phyloP scores from a whole-genome alignment of 176 grass and related monocot genomes.

The Dendrocalamus sinicus region DNA sequence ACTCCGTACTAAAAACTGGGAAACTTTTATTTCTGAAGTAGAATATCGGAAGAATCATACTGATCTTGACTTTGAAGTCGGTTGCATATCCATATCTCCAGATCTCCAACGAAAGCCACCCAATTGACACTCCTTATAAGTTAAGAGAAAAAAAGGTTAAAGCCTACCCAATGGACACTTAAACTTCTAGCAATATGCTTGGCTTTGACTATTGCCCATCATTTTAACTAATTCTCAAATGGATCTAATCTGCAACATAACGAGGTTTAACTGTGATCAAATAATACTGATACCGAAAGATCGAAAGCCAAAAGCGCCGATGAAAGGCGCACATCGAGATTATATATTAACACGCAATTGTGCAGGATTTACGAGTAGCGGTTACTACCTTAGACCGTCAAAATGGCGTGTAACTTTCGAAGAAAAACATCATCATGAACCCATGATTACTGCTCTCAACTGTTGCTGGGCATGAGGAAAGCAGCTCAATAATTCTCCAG shows the following conservation, averaged over 20 bases:
- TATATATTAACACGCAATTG: neutral
- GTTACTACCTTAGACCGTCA: neutral
- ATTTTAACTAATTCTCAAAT: neutral
- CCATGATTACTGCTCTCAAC: slow-evolving; percentile 33
- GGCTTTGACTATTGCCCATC: neutral
- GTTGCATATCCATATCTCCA: neutral
- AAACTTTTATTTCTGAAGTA: slow-evolving; percentile 13
- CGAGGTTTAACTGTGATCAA: neutral
- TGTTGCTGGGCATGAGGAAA: slow-evolving; percentile 17
- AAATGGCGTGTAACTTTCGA: neutral
- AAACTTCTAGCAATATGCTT: neutral
- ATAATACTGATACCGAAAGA: neutral
- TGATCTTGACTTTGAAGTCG: slow-evolving; percentile 47
- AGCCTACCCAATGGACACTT: neutral
- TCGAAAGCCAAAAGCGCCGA: neutral
- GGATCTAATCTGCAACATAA: neutral
- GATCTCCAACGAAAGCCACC: slow-evolving; percentile 17
- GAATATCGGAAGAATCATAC: slow-evolving; percentile 39
- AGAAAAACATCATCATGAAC: slow-evolving; percentile 7
- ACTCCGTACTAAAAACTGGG: neutral
- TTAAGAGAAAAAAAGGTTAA: neutral
- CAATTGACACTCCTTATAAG: neutral
- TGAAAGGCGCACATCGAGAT: neutral
- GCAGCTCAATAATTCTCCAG: slow-evolving; percentile 29
- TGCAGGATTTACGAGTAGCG: neutral